Percentiles rank a stretch among this genome's conserved stretches.
These are phyloP conservation scores for Aureobasidium melanogenum DNA, from an alignment of 2,329 filamentous ascomycete genomes.

Conservation along the genomic window DNA sequence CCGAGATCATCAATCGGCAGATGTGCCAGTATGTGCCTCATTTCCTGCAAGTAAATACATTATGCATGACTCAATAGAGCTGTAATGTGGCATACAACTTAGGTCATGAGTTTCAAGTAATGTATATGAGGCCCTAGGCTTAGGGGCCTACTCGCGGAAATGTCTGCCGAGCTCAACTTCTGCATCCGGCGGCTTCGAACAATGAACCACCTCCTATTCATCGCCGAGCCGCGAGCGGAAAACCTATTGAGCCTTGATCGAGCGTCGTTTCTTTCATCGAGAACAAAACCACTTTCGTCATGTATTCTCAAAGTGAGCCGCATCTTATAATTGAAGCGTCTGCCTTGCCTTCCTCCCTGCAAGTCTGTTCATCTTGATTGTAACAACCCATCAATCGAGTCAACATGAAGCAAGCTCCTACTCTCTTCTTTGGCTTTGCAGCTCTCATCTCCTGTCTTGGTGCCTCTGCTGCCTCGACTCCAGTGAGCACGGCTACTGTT, in stretches of 20 bases:
- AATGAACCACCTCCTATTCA: background rate
- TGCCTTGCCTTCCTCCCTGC: background rate
- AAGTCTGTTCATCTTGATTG: background rate
- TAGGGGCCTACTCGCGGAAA: background rate
- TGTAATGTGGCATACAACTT: background rate
- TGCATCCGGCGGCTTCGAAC: background rate
- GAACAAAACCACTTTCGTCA: background rate
- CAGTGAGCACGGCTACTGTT: background rate
- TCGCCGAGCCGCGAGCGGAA: background rate
- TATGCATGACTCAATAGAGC: background rate
- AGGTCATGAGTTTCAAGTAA: background rate
- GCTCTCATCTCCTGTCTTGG: background rate
- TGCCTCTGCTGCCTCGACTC: background rate
- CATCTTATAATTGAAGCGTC: background rate
- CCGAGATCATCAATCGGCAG: background rate
- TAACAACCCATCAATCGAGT: background rate
- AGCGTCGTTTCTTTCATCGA: background rate
- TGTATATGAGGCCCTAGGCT: background rate
- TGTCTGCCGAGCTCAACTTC: background rate
- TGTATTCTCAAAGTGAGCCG: background rate
- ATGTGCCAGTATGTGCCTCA: background rate
- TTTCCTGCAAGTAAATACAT: background rate
- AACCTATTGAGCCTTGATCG: background rate
- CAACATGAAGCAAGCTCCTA: slow-evolving; percentile 1
- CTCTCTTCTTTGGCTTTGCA: background rate